A percentile compares a stretch with the other conserved stretches of the same genome.
These are phyloP conservation scores for Aspergillus glaucus DNA, from an alignment of 2,329 filamentous ascomycete species.

Conservation along the genomic window DNA sequence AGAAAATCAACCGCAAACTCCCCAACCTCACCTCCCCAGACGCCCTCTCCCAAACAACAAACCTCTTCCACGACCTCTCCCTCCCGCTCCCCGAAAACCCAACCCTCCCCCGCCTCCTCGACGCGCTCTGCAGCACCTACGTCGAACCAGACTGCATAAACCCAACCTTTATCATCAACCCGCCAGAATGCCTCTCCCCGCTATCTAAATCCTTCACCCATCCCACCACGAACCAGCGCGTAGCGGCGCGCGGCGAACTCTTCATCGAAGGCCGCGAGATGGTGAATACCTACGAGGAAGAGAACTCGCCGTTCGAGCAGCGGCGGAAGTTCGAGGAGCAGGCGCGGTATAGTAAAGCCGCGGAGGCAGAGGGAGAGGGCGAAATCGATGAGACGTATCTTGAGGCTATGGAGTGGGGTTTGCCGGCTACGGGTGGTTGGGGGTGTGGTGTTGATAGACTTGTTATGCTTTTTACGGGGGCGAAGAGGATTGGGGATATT, in stretches of 20 bases:
- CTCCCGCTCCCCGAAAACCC: constrained; percentile 47
- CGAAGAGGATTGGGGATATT: constrained; percentile 74
- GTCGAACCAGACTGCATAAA: constrained; percentile 68
- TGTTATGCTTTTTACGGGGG: constrained; percentile 81
- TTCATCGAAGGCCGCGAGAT: constrained; percentile 76
- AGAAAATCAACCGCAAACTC: constrained; percentile 57
- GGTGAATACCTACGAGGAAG: constrained; percentile 97
- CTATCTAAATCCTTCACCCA: constrained; percentile 81
- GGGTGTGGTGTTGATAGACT: constrained; percentile 87
- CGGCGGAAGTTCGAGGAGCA: constrained; percentile 70
- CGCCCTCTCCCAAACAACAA: constrained; percentile 54
- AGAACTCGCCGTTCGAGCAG: constrained; percentile 87
- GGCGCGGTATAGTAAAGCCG: constrained; percentile 41
- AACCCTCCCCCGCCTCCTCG: constrained; percentile 66
- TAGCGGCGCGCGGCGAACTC: constrained; percentile 77
- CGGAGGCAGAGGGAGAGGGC: constrained; percentile 37
- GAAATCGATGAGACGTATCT: constrained; percentile 74
- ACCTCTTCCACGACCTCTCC: constrained; percentile 47
- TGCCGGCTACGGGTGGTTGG: constrained; percentile 97
- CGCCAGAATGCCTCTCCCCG: constrained; percentile 85
- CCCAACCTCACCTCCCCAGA: constrained; percentile 54
- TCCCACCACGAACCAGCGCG: constrained; percentile 59
- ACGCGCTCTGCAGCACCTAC: constrained; percentile 68
- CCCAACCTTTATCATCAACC: constrained; percentile 82
- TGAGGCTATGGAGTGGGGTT: constrained; percentile 73